phyloP scores from a whole-genome alignment of 108 stramenopile species.

The Cylindrotheca fusiformis region DNA sequence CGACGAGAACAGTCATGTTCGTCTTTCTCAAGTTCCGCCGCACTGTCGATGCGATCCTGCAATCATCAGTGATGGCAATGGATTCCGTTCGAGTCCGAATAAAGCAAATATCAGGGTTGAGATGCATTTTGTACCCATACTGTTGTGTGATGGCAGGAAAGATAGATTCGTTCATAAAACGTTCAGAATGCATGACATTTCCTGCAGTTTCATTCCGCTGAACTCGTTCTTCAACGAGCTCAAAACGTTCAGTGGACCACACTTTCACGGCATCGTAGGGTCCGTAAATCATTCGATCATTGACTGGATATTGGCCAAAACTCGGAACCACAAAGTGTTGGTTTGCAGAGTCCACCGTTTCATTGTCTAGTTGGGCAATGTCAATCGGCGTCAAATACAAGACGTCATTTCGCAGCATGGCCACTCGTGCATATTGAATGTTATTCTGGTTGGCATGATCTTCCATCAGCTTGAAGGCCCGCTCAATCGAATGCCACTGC shows the following conservation, averaged over 20 bases:
- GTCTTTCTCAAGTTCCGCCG: not conserved
- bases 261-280: constrained; percentile 39
- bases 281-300: constrained; percentile 53
- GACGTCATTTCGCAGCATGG: constrained; percentile 31
- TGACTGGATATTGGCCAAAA: constrained; percentile 33
- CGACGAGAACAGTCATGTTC: no score
- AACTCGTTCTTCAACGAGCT: constrained; percentile 27
- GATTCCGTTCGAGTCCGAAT: constrained; percentile 33
- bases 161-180: constrained; percentile 23
- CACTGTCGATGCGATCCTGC: constrained; percentile 1
- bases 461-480: constrained; percentile 29
- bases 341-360: constrained; percentile 8
- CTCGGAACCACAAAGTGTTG: constrained; percentile 20
- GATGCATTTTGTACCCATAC: constrained; percentile 10
- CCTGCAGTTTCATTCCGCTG: constrained; percentile 3
- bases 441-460: constrained; percentile 5
- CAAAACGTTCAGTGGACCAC: constrained; percentile 50
- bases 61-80: constrained; percentile 27
- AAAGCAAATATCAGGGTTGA: constrained; percentile 35
- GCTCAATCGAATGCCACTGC: constrained; percentile 26
- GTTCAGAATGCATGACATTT: constrained; percentile 37
- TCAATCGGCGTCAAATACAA: constrained; percentile 22
- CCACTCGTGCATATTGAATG: constrained; percentile 25
- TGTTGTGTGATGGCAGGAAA: constrained; percentile 30
- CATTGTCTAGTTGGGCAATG: constrained; percentile 18